Conservation (phyloP, 1,284 basidiomycete genomes). For the Heterobasidion irregulare region DNA sequence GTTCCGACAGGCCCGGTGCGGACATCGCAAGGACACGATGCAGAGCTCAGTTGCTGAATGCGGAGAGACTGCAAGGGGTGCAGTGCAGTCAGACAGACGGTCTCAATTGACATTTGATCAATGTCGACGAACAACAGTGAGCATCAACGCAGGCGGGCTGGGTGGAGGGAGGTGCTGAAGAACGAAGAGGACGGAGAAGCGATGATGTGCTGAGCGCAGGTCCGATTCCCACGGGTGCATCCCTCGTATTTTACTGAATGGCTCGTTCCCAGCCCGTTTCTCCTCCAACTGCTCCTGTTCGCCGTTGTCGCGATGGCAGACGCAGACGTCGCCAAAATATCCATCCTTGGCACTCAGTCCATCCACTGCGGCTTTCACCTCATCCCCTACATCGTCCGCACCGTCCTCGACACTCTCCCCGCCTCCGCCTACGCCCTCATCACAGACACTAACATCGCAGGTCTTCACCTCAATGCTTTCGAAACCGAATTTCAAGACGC, state of each 20-base stretch:
- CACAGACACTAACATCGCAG: slow-evolving; percentile 87
- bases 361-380: slow-evolving; percentile 94
- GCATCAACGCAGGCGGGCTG: too few relatives aligned
- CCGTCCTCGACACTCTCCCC: slow-evolving; percentile 66
- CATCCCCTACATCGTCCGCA: slow-evolving; percentile 77
- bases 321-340: slow-evolving; percentile 55
- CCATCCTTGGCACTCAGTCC: slow-evolving; percentile 80
- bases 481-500: slow-evolving; percentile 56
- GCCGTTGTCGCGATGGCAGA: slow-evolving; percentile 16
- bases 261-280: not conserved
- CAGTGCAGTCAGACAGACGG: too few relatives aligned
- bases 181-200: not conserved
- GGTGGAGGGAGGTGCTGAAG: not conserved
- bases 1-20: too few relatives aligned
- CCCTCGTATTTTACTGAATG: too few relatives aligned
- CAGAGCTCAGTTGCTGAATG: too few relatives aligned
- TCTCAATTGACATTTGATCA: too few relatives aligned
- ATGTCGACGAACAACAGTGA: too few relatives aligned
- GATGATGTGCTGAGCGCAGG: not conserved
- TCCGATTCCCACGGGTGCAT: slow-evolving; percentile 1
- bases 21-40: too few relatives aligned
- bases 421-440: slow-evolving; percentile 90
- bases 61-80: too few relatives aligned
- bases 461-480: slow-evolving; percentile 67
- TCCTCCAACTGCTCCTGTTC: not conserved